Evolutionary conservation across 805 yeast genomes (phyloP).

Genomic region (Kazachstania martiniae): DNA sequence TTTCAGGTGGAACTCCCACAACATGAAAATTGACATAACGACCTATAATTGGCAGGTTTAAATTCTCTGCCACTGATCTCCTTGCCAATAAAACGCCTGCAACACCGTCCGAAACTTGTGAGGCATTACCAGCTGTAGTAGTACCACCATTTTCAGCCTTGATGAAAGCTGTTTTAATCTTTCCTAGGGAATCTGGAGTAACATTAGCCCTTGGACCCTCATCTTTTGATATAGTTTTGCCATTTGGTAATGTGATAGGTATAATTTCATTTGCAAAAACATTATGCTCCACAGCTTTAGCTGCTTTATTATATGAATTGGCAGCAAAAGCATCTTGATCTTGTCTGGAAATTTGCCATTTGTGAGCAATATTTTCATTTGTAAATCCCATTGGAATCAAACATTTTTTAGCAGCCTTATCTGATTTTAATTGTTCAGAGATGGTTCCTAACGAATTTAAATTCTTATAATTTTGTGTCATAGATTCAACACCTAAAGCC

Average conservation of each 20-base stretch:
- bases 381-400: conserved; percentile 94
- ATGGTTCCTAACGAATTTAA: conserved; percentile 49
- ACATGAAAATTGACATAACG: conserved; percentile 69
- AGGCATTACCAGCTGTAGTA: conserved; percentile 94
- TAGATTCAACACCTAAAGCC: conserved; percentile 89
- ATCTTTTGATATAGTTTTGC: conserved; percentile 45
- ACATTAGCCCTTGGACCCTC: conserved; percentile 89
- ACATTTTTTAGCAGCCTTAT: conserved; percentile 55
- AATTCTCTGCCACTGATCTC: conserved; percentile 70
- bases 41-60: conserved; percentile 63
- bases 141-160: conserved; percentile 61
- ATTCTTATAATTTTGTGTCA: conserved; percentile 86
- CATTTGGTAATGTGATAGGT: conserved; percentile 54
- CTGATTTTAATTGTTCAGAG: conserved; percentile 37
- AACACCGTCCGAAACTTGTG: conserved; percentile 94
- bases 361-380: conserved; percentile 76
- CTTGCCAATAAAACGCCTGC: conserved; percentile 80
- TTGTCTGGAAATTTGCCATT: conserved; percentile 51
- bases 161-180: conserved; percentile 78
- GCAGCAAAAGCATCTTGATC: conserved; percentile 90
- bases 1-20: conserved; percentile 93
- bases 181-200: conserved; percentile 62
- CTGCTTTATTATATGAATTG: conserved; percentile 75
- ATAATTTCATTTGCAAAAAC: conserved; percentile 82
- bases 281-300: conserved; percentile 55